Evolutionary conservation across 768 basidiomycete genomes (phyloP), one percentile per base, ranked within the genome.

Genomic region (Suillus plorans): DNA sequence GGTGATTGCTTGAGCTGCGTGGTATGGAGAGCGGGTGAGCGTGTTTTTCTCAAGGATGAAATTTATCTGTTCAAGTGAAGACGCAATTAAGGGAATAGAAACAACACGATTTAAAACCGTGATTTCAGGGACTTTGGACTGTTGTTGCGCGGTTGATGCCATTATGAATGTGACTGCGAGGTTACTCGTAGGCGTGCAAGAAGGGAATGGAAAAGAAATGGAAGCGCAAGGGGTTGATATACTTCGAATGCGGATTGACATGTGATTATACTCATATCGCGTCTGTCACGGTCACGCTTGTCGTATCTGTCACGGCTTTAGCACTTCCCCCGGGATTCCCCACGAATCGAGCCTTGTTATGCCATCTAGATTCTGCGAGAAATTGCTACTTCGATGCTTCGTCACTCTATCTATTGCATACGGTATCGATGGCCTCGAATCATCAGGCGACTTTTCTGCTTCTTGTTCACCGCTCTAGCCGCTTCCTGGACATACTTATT

Each of bases 81-180:
- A 88, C 57, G 85, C 85, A 70, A 94, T 81, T 52, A 93, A 77
- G 25, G 92, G 92, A 64, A 94, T 92, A 55, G 85, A 83, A n/a
- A 81, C 84, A 58, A 94, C 84, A 64, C 91, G 88, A 45, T 73
- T 70, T 62, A 94, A 66, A 67, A 85, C 78, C 55, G 86, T 91
- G 70, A 91, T 71, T 73, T 87, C 86, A 62, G 89, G 87, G 28
- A 56, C 42, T 47, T 70, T 64, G 0, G 68, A 13, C 28, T 71
- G 74, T n/a, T 69, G 4, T 28, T 76, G 65, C 3, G 75, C 77
- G 59, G 73, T 70, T 36, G 78, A 73, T 13, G 80, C 73, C 82
- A 84, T 84, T 67, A 22, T 44, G n/a, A 18, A 12, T 18, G 12
- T 59, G 3, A 16, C 0, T 28, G 25, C 8, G 22, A 61, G 20